phyloP scores from a whole-genome alignment of 306 rosid species.

The Geum urbanum region DNA sequence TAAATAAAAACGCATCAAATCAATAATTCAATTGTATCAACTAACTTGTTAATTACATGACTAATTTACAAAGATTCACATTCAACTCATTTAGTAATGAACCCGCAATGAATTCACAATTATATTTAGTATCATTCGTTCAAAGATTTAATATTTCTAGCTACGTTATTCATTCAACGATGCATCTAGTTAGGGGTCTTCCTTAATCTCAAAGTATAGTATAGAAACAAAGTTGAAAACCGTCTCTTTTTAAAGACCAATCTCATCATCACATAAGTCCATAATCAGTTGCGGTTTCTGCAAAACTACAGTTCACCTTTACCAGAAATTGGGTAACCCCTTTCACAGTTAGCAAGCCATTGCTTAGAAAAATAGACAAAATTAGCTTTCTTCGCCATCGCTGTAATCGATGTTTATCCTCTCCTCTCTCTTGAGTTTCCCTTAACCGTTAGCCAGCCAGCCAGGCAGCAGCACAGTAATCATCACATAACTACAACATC shows the following conservation, averaged over 20 bases:
- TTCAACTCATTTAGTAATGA: neutral
- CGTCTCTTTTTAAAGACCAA: neutral
- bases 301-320: neutral
- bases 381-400: neutral
- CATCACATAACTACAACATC: slow-evolving; percentile 5
- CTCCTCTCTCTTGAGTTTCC: neutral
- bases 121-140: no score
- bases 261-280: neutral
- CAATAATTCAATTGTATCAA: neutral
- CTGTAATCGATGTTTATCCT: neutral
- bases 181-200: no score
- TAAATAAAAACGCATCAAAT: neutral
- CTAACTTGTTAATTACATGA: neutral
- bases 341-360: neutral
- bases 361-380: neutral
- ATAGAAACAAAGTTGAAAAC: no score
- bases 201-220: no score
- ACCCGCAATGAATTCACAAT: neutral
- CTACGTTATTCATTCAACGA: no score
- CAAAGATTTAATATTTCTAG: no score
- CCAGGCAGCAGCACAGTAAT: neutral
- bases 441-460: neutral
- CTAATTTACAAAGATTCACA: neutral
- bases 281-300: neutral
- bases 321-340: neutral